Conservation (phyloP, 2,329 filamentous ascomycete genomes). For the Eutypa lata region DNA sequence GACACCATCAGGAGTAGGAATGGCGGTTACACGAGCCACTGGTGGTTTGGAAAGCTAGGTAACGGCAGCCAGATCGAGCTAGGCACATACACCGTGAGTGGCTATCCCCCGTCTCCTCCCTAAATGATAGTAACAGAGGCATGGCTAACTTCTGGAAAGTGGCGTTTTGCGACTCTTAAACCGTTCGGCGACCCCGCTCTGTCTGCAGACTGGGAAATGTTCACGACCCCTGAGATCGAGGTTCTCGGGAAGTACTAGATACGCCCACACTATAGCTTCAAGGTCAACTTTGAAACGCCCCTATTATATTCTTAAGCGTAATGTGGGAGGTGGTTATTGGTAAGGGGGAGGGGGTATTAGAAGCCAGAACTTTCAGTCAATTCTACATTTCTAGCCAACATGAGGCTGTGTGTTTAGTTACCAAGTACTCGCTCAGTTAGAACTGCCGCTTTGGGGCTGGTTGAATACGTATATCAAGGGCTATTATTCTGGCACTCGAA, state of each 20-base stretch:
- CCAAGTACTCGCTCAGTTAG: no score
- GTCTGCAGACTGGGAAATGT: constrained; percentile 14
- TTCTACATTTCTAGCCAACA: no score
- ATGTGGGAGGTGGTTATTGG: no score
- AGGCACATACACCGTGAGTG: constrained; percentile 17
- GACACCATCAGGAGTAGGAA: constrained; percentile 14
- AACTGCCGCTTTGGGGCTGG: no score
- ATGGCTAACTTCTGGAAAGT: constrained; percentile 3
- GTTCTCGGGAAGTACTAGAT: constrained; percentile 18
- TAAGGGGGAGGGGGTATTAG: no score
- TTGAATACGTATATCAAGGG: no score
- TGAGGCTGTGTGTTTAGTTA: no score
- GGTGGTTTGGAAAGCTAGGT: constrained; percentile 15
- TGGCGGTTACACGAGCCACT: constrained; percentile 1
- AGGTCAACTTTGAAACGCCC: no score
- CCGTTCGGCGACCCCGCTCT: constrained; percentile 13
- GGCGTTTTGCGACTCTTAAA: constrained; percentile 15
- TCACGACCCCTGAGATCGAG: constrained; percentile 12
- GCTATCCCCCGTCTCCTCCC: neutral
- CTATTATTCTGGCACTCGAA: no score
- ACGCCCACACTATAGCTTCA: no score
- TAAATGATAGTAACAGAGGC: constrained; percentile 1
- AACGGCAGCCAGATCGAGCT: constrained; percentile 15
- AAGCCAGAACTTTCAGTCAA: no score
- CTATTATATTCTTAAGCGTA: no score